phyloP scores from a whole-genome alignment of 177 flowering plant genomes.

The Vitis hybrid region DNA sequence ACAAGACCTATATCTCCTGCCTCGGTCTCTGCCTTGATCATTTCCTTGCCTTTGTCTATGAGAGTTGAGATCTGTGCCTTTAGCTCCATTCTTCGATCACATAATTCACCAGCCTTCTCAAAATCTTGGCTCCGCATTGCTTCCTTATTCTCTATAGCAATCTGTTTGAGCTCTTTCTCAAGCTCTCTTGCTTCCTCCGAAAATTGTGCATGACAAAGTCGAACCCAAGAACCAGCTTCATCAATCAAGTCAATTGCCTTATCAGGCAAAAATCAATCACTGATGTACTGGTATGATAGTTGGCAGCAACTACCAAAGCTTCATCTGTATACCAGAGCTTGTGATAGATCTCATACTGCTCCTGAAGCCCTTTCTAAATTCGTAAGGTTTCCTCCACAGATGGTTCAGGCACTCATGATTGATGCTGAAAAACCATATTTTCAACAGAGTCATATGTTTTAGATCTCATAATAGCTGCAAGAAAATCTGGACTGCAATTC shows the following conservation, averaged over 20 bases:
- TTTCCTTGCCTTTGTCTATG: slow-evolving; percentile 41
- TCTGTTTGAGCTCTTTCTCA: slow-evolving; percentile 35
- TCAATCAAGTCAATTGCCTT: slow-evolving; percentile 83
- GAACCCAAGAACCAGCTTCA: slow-evolving; percentile 87
- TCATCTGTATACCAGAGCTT: slow-evolving; percentile 73
- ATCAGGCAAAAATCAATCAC: slow-evolving; percentile 79
- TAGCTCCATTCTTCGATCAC: slow-evolving; percentile 40
- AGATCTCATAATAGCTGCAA: slow-evolving; percentile 70
- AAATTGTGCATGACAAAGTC: slow-evolving; percentile 63
- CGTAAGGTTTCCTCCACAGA: slow-evolving; percentile 69
- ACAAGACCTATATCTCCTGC: slow-evolving; percentile 61
- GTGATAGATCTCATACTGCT: slow-evolving; percentile 73
- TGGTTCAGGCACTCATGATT: slow-evolving; percentile 83
- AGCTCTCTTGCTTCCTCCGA: slow-evolving; percentile 43
- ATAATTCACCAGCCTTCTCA: slow-evolving; percentile 59
- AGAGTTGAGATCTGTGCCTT: slow-evolving; percentile 53
- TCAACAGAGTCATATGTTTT: slow-evolving; percentile 60
- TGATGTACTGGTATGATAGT: slow-evolving; percentile 76
- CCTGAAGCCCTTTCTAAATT: slow-evolving; percentile 67
- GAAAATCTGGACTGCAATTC: slow-evolving; percentile 89
- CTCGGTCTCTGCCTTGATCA: slow-evolving; percentile 58
- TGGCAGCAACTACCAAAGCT: slow-evolving; percentile 71
- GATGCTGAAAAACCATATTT: slow-evolving; percentile 86
- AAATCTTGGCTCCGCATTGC: slow-evolving; percentile 36
- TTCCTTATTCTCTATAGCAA: slow-evolving; percentile 40